These are phyloP conservation scores for Scheffersomyces stipitis DNA, from an alignment of 805 yeast species.

Conservation along the genomic window DNA sequence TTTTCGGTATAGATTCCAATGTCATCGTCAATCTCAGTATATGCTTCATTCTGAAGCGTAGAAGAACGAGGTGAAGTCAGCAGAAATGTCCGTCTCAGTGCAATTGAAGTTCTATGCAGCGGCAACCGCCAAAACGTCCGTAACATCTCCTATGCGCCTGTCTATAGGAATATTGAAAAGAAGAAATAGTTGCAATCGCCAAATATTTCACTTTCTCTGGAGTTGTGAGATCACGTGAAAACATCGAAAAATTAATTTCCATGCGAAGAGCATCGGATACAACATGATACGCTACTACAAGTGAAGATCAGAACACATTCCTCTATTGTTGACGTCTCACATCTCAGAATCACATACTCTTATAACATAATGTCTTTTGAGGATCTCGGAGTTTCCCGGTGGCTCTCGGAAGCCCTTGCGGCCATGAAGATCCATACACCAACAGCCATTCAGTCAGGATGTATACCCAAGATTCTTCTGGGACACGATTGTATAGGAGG, in stretches of 20 bases:
- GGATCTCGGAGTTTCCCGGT: slow-evolving; percentile 73
- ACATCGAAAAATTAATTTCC: background rate
- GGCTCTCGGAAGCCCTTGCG: slow-evolving; percentile 79
- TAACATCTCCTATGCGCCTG: too few relatives aligned
- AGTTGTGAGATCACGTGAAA: background rate
- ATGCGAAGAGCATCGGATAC: background rate
- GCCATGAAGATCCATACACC: slow-evolving; percentile 85
- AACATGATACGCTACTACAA: background rate
- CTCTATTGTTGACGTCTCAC: too few relatives aligned
- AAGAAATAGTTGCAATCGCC: too few relatives aligned
- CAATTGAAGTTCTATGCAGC: too few relatives aligned
- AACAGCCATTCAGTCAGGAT: slow-evolving; percentile 81
- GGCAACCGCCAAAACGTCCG: too few relatives aligned
- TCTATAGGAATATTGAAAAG: too few relatives aligned
- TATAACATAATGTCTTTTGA: slow-evolving; percentile 43
- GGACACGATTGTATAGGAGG: slow-evolving; percentile 97
- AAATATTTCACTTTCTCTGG: too few relatives aligned
- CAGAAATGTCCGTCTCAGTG: too few relatives aligned
- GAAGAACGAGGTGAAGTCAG: too few relatives aligned
- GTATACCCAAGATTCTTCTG: slow-evolving; percentile 80
- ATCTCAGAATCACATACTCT: background rate
- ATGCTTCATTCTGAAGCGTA: too few relatives aligned
- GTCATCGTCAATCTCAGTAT: too few relatives aligned
- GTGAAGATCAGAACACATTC: too few relatives aligned
- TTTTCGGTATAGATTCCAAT: background rate